Evolutionary conservation across 2,329 filamentous ascomycete species (phyloP), one percentile per base, ranked within the genome.

Genomic region (Diplodia mutila): DNA sequence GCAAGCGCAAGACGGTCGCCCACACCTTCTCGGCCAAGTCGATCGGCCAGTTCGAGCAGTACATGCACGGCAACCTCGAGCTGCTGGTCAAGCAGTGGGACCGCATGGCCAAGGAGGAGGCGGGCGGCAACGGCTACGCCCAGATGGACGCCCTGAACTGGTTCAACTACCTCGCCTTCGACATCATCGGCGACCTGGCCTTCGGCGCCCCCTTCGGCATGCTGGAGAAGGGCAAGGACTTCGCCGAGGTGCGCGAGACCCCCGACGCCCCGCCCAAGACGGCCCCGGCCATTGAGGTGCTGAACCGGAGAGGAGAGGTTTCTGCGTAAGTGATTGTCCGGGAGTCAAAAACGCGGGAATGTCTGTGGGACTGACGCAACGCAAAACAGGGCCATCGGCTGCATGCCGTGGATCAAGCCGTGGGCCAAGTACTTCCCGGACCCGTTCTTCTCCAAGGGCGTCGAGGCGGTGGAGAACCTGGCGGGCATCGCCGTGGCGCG

Each of bases 301-400:
- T 97, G 66, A 97, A 97, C 80, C 87, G 93, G 16, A 86, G 93
- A 59, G 94, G 93, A 66, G 93, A 97, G 75, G 92, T 97, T 34
- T 94, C 90, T 14, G 91, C 89, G 78, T 80, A 73, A 48, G 77
- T 73, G 52, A 27, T 11, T n/a, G n/a, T n/a, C n/a, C n/a, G n/a
- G n/a, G n/a, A n/a, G n/a, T n/a, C n/a, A n/a, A n/a, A n/a, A n/a
- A n/a, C n/a, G n/a, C n/a, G n/a, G n/a, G n/a, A n/a, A n/a, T n/a
- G n/a, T n/a, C n/a, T n/a, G 14, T 12, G 16, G 9, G 39, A 48
- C 37, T 61, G 34, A 61, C 29, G 7, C 18, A 12, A 7, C n/a
- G n/a, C n/a, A 16, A 53, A 46, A 64, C 16, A 83, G 83, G 4
- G 89, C 93, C 0, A 83, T 97, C 3, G 93, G 93, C 1, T 91